Percentiles rank a stretch among this genome's conserved stretches.
These are phyloP conservation scores for Hamigera avellanea DNA, from an alignment of 495 filamentous ascomycete genomes.

Conservation along the genomic window DNA sequence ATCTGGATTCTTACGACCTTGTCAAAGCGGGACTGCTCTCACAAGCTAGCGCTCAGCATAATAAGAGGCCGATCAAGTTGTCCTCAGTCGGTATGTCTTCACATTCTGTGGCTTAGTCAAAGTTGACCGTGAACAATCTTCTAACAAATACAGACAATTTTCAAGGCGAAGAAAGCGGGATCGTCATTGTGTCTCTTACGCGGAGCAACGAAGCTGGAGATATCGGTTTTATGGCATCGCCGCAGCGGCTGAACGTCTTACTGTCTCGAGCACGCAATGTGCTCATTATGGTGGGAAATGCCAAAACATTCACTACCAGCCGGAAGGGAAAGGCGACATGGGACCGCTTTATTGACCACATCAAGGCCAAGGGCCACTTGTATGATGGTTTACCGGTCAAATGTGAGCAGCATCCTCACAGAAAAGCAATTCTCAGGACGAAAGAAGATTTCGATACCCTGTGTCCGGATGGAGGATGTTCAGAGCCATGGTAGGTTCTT, in stretches of 20 bases:
- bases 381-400: constrained; percentile 61
- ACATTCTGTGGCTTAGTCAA: neutral
- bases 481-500: constrained; percentile 46
- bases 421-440: constrained; percentile 27
- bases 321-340: constrained; percentile 49
- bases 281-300: constrained; percentile 63
- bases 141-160: constrained; percentile 50
- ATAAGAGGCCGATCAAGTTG: constrained; percentile 42
- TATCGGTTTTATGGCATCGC: constrained; percentile 64
- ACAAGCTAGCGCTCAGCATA: constrained; percentile 36
- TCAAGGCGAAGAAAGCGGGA: constrained; percentile 70
- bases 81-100: constrained; percentile 51
- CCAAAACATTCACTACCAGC: constrained; percentile 51
- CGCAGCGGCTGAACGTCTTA: constrained; percentile 61
- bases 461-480: constrained; percentile 67
- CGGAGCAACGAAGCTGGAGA: constrained; percentile 52
- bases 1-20: constrained; percentile 58
- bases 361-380: constrained; percentile 43
- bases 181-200: constrained; percentile 57
- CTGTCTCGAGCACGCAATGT: constrained; percentile 56
- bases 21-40: constrained; percentile 52
- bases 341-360: constrained; percentile 43
- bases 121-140: too few species aligned
- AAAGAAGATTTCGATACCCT: constrained; percentile 45
- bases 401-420: constrained; percentile 55